Percentiles rank a stretch among this genome's conserved stretches.
These are phyloP conservation scores for Raffaelea albimanens DNA, from an alignment of 2,329 filamentous ascomycete species.

Conservation along the genomic window DNA sequence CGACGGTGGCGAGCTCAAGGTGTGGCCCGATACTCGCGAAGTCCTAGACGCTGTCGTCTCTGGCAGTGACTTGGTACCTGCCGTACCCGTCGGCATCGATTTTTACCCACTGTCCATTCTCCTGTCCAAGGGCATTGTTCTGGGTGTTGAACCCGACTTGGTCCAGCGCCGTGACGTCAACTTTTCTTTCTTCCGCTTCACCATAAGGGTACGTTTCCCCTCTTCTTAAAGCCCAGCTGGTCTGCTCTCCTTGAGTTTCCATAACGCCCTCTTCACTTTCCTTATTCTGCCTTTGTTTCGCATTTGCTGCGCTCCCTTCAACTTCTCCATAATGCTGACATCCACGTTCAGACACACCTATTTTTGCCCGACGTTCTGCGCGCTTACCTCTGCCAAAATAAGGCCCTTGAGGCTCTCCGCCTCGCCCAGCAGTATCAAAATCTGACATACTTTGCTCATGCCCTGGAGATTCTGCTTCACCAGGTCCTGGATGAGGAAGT, in stretches of 20 bases:
- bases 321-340: not conserved
- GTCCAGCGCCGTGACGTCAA: slow-evolving; percentile 86
- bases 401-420: slow-evolving; percentile 69
- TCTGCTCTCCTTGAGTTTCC: too few species aligned
- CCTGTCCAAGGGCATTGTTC: slow-evolving; percentile 78
- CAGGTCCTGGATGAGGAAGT: slow-evolving; percentile 92
- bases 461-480: slow-evolving; percentile 83
- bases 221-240: too few species aligned
- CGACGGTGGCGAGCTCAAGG: slow-evolving; percentile 74
- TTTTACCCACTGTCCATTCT: slow-evolving; percentile 89
- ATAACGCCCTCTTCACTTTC: slow-evolving; percentile 1
- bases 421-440: slow-evolving; percentile 79
- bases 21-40: slow-evolving; percentile 83
- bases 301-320: not conserved
- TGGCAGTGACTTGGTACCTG: slow-evolving; percentile 59
- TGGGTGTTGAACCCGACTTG: slow-evolving; percentile 86
- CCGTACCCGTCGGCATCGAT: slow-evolving; percentile 75
- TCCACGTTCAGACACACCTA: slow-evolving; percentile 63
- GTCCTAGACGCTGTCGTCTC: slow-evolving; percentile 61
- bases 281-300: not conserved
- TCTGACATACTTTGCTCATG: slow-evolving; percentile 87
- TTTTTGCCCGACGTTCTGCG: slow-evolving; percentile 84
- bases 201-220: slow-evolving; percentile 59
- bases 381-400: slow-evolving; percentile 65
- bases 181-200: slow-evolving; percentile 83